Evolutionary conservation across 192 early-diverging fungal species (phyloP), one percentile per base, ranked within the genome.

Genomic region (Jimgerdemannia flammicorona): DNA sequence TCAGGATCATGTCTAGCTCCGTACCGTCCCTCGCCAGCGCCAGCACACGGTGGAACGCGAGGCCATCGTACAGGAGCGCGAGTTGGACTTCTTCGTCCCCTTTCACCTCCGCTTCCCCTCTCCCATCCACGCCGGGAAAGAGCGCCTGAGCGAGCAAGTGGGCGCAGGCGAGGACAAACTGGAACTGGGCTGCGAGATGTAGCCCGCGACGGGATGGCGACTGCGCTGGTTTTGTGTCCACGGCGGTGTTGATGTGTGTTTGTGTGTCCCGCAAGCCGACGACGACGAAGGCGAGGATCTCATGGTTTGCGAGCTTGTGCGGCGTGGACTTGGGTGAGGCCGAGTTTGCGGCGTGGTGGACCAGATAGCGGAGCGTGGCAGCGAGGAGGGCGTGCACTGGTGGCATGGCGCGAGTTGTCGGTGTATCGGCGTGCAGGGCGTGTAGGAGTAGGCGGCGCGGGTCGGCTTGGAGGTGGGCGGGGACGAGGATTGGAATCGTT

Each of bases 241-340:
- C 49, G 49, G 49, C 8, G 49, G 49, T 10, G 49, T 14, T 10
- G 49, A 10, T 10, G 49, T 6, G 49, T 59, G 49, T 6, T 59
- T 14, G 49, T 14, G 49, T 10, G 49, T 10, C 14, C 49, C 49
- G 49, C 49, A 59, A 14, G 49, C 71, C 81, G n/a, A 83, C 76
- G 43, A 85, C 77, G 14, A 88, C 76, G 44, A 88, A 70, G 3
- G 83, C 84, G 71, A 86, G 76, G 11, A 88, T 77, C 66, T 88
- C 86, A 43, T 84, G 80, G 14, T 85, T 82, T 69, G 79, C 80
- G 1, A 84, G 66, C 64, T 81, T 81, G 67, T 75, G 76, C 43
- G 68, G 64, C 17, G 75, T 66, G 40, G 3, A 44, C 6, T 68
- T 39, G 3, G 43, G 20, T 4, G 39, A n/a, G 20, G 63, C 66